These are phyloP conservation scores for Sporothrix pseudoabietina DNA, from an alignment of 2,329 filamentous ascomycete genomes.

Conservation along the genomic window DNA sequence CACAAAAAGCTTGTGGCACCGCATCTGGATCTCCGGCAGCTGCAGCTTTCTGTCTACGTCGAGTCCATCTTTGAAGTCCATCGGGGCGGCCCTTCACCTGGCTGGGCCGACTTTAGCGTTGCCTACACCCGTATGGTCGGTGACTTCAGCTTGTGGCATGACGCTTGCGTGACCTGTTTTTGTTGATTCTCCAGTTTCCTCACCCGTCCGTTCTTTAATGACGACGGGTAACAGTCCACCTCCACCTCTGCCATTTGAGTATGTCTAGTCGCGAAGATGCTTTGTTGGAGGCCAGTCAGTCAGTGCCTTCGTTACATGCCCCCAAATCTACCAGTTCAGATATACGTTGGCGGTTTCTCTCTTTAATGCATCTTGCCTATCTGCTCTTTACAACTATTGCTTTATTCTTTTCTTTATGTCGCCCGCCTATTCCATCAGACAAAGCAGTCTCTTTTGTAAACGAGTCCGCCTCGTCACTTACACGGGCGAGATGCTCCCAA, in stretches of 20 bases:
- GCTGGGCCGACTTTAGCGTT: neutral
- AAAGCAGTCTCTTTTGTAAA: too few relatives aligned
- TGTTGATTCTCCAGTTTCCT: neutral
- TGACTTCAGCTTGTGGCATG: neutral
- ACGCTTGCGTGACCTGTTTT: conserved; percentile 7
- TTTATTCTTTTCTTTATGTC: too few relatives aligned
- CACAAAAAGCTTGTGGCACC: neutral
- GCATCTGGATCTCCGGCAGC: neutral
- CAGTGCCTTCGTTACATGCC: too few relatives aligned
- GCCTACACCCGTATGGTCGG: neutral
- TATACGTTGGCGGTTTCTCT: too few relatives aligned
- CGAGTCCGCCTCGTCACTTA: neutral
- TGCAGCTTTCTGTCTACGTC: conserved; percentile 9
- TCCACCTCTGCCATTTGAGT: neutral
- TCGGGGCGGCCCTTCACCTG: neutral
- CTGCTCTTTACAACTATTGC: too few relatives aligned
- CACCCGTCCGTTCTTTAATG: conserved; percentile 2
- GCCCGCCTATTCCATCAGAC: too few relatives aligned
- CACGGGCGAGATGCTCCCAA: neutral
- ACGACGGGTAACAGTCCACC: neutral
- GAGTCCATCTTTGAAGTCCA: neutral
- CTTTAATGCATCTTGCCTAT: too few relatives aligned
- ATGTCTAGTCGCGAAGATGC: neutral
- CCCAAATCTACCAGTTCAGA: too few relatives aligned
- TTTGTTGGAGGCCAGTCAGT: too few relatives aligned